Percentiles rank a stretch among this genome's conserved stretches.
phyloP scores from a whole-genome alignment of 495 filamentous ascomycete genomes.

The Elaphomyces granulatus region DNA sequence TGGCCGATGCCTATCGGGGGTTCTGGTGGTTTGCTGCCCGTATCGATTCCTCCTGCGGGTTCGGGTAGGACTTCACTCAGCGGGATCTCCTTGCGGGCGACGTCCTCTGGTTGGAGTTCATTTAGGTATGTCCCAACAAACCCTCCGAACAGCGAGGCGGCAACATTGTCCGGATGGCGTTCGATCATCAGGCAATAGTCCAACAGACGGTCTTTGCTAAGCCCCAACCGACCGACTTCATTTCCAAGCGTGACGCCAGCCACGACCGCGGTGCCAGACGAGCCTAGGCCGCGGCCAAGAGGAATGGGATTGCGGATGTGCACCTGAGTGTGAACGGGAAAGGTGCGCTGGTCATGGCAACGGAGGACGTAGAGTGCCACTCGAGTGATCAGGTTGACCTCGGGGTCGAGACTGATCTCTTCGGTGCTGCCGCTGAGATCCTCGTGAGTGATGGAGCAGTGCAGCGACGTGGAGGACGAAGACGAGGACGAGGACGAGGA shows the following conservation, averaged over 20 bases:
- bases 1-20: conserved; percentile 87
- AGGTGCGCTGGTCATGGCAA: conserved; percentile 70
- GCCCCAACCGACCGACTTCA: conserved; percentile 64
- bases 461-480: conserved; percentile 49
- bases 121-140: conserved; percentile 93
- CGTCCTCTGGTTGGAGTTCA: conserved; percentile 73
- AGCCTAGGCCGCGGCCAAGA: conserved; percentile 76
- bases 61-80: conserved; percentile 81
- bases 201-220: conserved; percentile 70
- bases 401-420: conserved; percentile 60
- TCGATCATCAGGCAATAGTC: conserved; percentile 97
- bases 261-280: conserved; percentile 86
- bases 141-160: conserved; percentile 87
- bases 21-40: conserved; percentile 64
- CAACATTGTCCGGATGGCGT: conserved; percentile 93
- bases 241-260: conserved; percentile 86
- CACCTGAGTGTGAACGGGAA: conserved; percentile 74
- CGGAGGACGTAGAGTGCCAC: conserved; percentile 84
- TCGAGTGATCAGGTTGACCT: conserved; percentile 79
- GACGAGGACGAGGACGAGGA: too few species aligned
- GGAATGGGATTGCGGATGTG: conserved; percentile 92
- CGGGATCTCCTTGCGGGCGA: conserved; percentile 81
- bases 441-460: conserved; percentile 83
- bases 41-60: conserved; percentile 77
- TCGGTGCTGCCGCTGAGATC: conserved; percentile 59